phyloP scores from a whole-genome alignment of 83 land plant species.

The Picea abies region DNA sequence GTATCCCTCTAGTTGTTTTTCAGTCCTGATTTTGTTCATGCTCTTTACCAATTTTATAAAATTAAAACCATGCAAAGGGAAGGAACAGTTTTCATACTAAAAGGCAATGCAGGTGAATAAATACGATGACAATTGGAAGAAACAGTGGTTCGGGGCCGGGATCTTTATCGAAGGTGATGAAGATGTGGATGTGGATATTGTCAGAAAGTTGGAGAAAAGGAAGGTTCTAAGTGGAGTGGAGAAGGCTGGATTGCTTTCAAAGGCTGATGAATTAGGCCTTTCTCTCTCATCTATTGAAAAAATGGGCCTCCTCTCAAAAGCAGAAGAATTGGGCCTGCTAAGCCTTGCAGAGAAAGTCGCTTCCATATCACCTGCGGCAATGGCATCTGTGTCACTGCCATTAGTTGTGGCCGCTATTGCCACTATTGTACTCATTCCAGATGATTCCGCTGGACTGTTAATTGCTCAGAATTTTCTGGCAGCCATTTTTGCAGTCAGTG shows the following conservation, averaged over 20 bases:
- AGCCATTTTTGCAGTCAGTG: constrained; percentile 53
- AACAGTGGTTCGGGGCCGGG: constrained; percentile 97
- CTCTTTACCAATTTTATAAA: background rate
- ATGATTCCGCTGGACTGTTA: constrained; percentile 66
- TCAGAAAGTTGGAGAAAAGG: constrained; percentile 78
- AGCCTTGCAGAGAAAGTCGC: constrained; percentile 84
- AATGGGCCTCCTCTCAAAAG: constrained; percentile 88
- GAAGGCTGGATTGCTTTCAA: constrained; percentile 85
- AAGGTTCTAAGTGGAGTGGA: constrained; percentile 85
- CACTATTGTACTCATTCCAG: constrained; percentile 77
- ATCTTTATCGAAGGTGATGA: constrained; percentile 83
- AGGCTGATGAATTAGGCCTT: constrained; percentile 88
- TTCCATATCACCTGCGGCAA: constrained; percentile 69
- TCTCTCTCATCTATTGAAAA: constrained; percentile 91
- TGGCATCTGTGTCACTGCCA: constrained; percentile 87
- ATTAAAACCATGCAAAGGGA: background rate
- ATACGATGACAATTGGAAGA: constrained; percentile 85
- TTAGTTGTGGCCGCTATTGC: constrained; percentile 72
- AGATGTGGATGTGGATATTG: constrained; percentile 72
- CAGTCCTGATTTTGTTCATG: background rate
- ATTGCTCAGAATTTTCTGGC: constrained; percentile 69
- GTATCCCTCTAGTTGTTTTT: background rate
- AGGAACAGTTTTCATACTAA: background rate
- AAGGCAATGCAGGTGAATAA: constrained; percentile 68
- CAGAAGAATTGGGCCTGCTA: constrained; percentile 91